Conservation (phyloP, 352 stramenopile species). For the Phytophthora citricola region DNA sequence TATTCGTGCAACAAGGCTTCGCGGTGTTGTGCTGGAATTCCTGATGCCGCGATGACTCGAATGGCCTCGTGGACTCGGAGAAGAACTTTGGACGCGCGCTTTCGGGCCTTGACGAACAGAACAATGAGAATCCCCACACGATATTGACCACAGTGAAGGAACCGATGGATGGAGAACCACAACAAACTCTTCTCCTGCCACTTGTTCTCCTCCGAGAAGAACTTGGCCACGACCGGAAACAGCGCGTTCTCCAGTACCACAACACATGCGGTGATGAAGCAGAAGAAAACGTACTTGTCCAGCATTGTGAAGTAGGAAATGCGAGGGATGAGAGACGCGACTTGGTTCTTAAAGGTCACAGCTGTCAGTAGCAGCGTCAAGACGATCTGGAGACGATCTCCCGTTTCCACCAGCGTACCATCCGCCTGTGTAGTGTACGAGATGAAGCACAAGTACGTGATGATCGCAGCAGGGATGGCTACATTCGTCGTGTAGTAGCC, state of each 20-base stretch:
- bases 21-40: constrained; percentile 34
- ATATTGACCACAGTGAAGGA: constrained; percentile 57
- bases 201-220: constrained; percentile 18
- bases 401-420: constrained; percentile 48
- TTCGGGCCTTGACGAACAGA: constrained; percentile 38
- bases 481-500: constrained; percentile 70
- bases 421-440: constrained; percentile 48
- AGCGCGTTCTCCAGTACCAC: constrained; percentile 67
- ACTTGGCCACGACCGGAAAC: constrained; percentile 40
- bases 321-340: constrained; percentile 55
- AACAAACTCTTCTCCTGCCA: constrained; percentile 45
- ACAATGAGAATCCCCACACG: constrained; percentile 35
- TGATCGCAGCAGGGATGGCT: constrained; percentile 48
- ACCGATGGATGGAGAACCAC: constrained; percentile 36
- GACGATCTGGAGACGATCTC: constrained; percentile 62
- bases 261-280: constrained; percentile 59
- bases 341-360: constrained; percentile 73
- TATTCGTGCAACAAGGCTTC: constrained; percentile 38
- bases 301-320: constrained; percentile 73
- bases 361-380: constrained; percentile 65
- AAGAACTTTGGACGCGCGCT: constrained; percentile 25
- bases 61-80: constrained; percentile 51
- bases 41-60: constrained; percentile 32
- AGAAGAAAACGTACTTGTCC: constrained; percentile 72
- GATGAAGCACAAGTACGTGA: constrained; percentile 67